These are phyloP conservation scores for Candida xyloterini DNA, from an alignment of 805 yeast species.

Conservation along the genomic window DNA sequence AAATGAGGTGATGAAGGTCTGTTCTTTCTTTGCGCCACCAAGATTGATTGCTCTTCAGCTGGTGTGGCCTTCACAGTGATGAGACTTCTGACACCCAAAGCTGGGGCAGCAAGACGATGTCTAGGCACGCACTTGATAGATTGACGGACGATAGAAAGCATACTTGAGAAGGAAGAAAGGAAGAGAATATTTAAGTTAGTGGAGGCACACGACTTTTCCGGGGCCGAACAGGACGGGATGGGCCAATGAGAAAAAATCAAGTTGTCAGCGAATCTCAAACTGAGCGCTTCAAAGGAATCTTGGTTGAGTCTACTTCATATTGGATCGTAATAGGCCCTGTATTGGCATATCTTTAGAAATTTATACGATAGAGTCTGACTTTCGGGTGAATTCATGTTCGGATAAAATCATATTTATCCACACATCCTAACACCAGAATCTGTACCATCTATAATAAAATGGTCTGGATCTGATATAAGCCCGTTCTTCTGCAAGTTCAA, in stretches of 20 bases:
- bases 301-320: background rate
- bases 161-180: conserved; percentile 3
- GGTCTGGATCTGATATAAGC: conserved; percentile 45
- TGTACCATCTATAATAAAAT: conserved; percentile 44
- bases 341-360: too few species aligned
- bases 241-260: conserved; percentile 4
- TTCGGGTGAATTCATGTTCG: background rate
- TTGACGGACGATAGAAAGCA: conserved; percentile 22
- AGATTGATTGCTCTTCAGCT: conserved; percentile 62
- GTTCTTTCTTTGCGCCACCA: conserved; percentile 76
- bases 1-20: conserved; percentile 93
- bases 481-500: conserved; percentile 54
- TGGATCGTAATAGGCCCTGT: background rate
- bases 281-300: background rate
- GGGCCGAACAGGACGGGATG: conserved; percentile 6
- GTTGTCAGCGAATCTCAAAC: background rate
- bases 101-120: conserved; percentile 7
- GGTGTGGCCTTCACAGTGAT: conserved; percentile 51
- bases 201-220: conserved; percentile 10
- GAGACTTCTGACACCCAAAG: conserved; percentile 27
- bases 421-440: conserved; percentile 47
- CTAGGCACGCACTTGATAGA: conserved; percentile 19
- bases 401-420: background rate
- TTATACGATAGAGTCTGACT: background rate
- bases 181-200: background rate